Evolutionary conservation across 495 filamentous ascomycete genomes (phyloP).

Genomic region (Echria macrotheca): DNA sequence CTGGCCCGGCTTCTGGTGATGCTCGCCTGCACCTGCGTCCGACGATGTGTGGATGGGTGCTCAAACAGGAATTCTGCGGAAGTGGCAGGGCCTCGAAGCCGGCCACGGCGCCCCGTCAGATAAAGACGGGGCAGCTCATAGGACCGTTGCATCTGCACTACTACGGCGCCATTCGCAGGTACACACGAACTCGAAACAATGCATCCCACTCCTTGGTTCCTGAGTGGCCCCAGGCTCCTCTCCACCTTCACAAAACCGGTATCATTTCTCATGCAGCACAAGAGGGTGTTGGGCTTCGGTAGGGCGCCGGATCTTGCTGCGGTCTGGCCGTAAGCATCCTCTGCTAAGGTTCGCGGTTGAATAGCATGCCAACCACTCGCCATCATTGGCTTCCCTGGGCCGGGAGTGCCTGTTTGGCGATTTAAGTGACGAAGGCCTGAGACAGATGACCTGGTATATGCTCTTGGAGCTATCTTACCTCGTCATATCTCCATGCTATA

Average conservation of each 20-base stretch:
- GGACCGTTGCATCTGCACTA: neutral
- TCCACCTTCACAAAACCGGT: conserved; percentile 8
- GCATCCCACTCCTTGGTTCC: conserved; percentile 2
- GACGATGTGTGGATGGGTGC: neutral
- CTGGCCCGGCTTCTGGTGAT: neutral
- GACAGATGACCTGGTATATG: conserved; percentile 13
- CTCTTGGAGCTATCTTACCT: too few relatives aligned
- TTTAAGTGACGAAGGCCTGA: conserved; percentile 19
- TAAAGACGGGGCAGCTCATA: neutral
- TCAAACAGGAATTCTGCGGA: neutral
- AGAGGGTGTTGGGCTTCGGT: neutral
- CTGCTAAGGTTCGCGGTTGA: conserved; percentile 16
- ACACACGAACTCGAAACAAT: conserved; percentile 9
- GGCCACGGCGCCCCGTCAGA: neutral
- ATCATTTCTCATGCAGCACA: conserved; percentile 12
- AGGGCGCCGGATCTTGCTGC: neutral
- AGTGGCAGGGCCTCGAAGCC: neutral
- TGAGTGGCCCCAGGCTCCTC: conserved; percentile 2
- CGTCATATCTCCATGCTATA: conserved; percentile 3
- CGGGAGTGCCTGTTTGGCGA: conserved; percentile 1
- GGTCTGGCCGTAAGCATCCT: conserved; percentile 3
- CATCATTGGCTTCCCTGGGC: conserved; percentile 14
- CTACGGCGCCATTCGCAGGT: conserved; percentile 4
- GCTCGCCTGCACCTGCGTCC: neutral
- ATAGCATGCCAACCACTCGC: conserved; percentile 7